Base-by-base conservation (phyloP, 169 alveolate genomes). In the Eimeria falciformis region DNA sequence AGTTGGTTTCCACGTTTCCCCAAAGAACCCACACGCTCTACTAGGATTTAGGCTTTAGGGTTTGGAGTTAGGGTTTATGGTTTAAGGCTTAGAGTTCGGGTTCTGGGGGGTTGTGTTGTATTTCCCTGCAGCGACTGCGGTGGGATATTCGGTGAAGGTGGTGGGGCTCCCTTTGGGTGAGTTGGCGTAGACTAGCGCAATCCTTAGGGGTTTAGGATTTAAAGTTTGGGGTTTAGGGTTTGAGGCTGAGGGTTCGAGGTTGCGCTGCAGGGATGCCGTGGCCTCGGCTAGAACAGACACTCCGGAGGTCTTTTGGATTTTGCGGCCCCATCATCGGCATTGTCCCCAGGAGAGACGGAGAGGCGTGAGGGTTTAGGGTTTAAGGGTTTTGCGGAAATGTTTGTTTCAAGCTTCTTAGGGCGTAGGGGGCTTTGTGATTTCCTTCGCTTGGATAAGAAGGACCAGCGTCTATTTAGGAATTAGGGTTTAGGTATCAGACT, bases 291-390 rank as follows among this genome's bases (percentile, higher is more conserved):
- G 83, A 71, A 18, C 58, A 56, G 40, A 71, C 40, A 56, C 37
- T 71, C 37, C 83, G 83, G 9, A 5, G 83, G 56, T 25, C 83
- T 25, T 71, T 71, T 33, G 83, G 83, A 5, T 40, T 37, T 37
- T 71, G 83, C 33, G 83, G 83, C 55, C 11, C 56, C 58, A 71
- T 71, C 56, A 29, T 71, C 14, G 83, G 33, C 5, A 56, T 71
- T 18, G 83, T 71, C 7, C 83, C 83, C 9, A 11, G 83, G 23
- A 25, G 56, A 71, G 83, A 71, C 25, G 83, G 83, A 33, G 83
- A 71, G 25, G 83, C 83, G 83, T 71, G 56, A 71, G 83, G 83
- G 83, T 71, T 71, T 40, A 71, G 56, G 50, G 83, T 71, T 40
- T 29, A 71, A 25, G 83, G 83, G n/a, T n/a, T n/a, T n/a, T n/a